These are phyloP conservation scores for Syzygium syzygioides DNA, from an alignment of 441 rosid species.

Conservation along the genomic window DNA sequence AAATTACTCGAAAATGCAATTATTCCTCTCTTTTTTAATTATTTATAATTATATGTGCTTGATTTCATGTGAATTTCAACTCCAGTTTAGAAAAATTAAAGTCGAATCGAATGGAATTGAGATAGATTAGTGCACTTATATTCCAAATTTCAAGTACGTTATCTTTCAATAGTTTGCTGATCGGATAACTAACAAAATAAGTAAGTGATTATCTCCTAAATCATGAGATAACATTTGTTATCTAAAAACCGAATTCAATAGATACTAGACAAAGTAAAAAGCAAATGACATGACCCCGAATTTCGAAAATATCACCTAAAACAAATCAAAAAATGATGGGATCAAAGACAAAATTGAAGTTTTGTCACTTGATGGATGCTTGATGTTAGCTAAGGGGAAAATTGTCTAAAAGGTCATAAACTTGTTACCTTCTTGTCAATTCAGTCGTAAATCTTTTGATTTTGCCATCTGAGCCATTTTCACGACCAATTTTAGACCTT, in stretches of 20 bases:
- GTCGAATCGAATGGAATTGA: not conserved
- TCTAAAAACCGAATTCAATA: not conserved
- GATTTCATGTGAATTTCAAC: not conserved
- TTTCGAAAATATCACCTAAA: not conserved
- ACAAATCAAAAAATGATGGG: not conserved
- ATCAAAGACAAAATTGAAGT: not conserved
- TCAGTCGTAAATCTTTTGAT: rapidly evolving
- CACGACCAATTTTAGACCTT: rapidly evolving
- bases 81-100: not conserved
- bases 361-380: rapidly evolving
- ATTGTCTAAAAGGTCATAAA: rapidly evolving
- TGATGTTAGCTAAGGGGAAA: rapidly evolving
- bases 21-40: not conserved
- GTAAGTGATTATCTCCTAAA: not conserved
- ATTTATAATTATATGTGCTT: not conserved
- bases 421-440: rapidly evolving
- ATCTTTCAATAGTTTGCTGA: not conserved
- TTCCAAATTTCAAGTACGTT: not conserved
- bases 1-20: not conserved
- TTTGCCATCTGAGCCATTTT: no score
- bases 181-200: not conserved
- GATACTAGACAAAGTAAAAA: not conserved
- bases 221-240: not conserved
- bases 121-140: rapidly evolving
- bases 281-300: not conserved